Conservation (phyloP, 2,329 filamentous ascomycete species). For the Phaeophleospora eucalypticola region DNA sequence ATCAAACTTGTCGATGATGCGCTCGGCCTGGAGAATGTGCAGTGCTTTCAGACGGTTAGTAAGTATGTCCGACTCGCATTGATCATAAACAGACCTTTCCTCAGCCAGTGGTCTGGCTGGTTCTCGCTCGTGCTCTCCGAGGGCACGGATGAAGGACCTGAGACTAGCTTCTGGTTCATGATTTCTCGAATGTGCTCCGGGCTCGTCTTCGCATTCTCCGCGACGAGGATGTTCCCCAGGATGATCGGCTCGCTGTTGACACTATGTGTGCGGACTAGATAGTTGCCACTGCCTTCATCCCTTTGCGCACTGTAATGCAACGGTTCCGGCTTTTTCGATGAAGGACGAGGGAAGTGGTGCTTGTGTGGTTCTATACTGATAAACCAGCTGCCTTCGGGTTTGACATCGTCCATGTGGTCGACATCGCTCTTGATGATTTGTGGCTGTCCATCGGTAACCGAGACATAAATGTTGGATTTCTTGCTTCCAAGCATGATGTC, state of each 20-base stretch:
- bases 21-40: constrained; percentile 10
- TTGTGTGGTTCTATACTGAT: constrained; percentile 13
- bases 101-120: constrained; percentile 15
- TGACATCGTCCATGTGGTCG: constrained; percentile 1
- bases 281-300: constrained; percentile 5
- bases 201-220: constrained; percentile 12
- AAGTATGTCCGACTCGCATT: too few relatives aligned
- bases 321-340: constrained; percentile 10
- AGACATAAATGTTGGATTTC: constrained; percentile 13
- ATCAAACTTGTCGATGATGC: constrained; percentile 11
- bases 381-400: constrained; percentile 4
- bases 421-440: neutral
- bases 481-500: constrained; percentile 7
- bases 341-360: constrained; percentile 6
- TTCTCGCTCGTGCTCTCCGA: constrained; percentile 6
- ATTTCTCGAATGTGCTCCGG: constrained; percentile 9
- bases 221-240: constrained; percentile 15
- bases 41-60: constrained; percentile 8
- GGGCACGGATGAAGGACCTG: constrained; percentile 5
- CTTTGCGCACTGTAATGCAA: constrained; percentile 7
- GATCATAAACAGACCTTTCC: constrained; percentile 6
- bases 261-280: constrained; percentile 5
- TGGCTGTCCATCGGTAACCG: constrained; percentile 3
- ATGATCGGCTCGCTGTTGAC: constrained; percentile 6
- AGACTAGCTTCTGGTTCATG: constrained; percentile 8